Evolutionary conservation across 2,329 filamentous ascomycete genomes (phyloP).

Genomic region (Calonectria pauciramosa): DNA sequence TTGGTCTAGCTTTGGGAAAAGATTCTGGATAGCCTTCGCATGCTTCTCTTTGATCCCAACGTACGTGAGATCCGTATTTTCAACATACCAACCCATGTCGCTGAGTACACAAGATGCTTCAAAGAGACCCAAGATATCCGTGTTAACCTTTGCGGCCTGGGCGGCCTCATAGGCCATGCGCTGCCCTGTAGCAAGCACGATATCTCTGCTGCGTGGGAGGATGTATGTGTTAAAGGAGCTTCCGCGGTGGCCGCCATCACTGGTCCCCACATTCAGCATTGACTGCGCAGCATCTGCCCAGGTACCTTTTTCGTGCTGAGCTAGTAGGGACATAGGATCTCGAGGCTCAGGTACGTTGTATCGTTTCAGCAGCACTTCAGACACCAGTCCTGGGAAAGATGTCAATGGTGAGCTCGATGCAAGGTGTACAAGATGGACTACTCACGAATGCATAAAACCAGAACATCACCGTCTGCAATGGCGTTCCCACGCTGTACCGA

Average conservation of each 20-base stretch:
- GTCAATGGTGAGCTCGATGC: neutral
- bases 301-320: neutral
- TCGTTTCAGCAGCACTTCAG: neutral
- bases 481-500: neutral
- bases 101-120: neutral
- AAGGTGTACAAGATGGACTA: neutral
- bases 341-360: neutral
- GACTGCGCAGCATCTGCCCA: neutral
- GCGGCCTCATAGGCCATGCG: neutral
- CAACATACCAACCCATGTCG: neutral
- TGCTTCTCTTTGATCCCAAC: neutral
- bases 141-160: neutral
- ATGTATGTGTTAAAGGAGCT: neutral
- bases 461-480: neutral
- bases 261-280: neutral
- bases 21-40: neutral
- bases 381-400: neutral
- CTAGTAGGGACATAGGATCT: neutral
- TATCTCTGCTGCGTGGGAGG: neutral
- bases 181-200: neutral
- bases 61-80: neutral
- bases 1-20: neutral
- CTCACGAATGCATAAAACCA: neutral
- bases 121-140: neutral
- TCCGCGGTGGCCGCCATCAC: neutral